Evolutionary conservation across 805 yeast species (phyloP).

Genomic region (Ogataea nitratoaversa): DNA sequence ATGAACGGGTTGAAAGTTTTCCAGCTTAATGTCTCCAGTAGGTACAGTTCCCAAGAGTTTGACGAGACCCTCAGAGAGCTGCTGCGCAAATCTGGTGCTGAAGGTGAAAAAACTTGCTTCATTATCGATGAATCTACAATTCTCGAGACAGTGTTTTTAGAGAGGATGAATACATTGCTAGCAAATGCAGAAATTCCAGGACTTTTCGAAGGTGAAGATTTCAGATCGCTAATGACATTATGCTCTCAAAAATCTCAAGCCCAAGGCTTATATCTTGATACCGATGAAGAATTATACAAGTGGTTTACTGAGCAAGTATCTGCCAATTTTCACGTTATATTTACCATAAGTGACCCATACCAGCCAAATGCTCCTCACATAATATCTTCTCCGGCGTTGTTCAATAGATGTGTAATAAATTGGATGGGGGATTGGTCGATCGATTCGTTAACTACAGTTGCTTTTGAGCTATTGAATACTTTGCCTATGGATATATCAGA

Average conservation of each 20-base stretch:
- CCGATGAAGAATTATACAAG: slow-evolving; percentile 61
- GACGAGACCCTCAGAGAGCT: slow-evolving; percentile 57
- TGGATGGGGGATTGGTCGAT: slow-evolving; percentile 87
- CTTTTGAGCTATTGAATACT: slow-evolving; percentile 22
- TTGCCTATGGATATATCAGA: slow-evolving; percentile 52
- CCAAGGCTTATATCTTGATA: slow-evolving; percentile 60
- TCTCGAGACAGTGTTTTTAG: slow-evolving; percentile 73
- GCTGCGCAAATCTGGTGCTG: slow-evolving; percentile 44
- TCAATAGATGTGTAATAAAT: slow-evolving; percentile 82
- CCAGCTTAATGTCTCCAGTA: slow-evolving; percentile 53
- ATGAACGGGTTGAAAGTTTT: slow-evolving; percentile 67
- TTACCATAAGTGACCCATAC: slow-evolving; percentile 61
- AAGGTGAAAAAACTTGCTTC: slow-evolving; percentile 63
- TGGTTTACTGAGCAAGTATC: slow-evolving; percentile 76
- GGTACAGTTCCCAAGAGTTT: slow-evolving; percentile 58
- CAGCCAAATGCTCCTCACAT: slow-evolving; percentile 36
- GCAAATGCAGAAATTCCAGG: slow-evolving; percentile 95
- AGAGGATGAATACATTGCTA: slow-evolving; percentile 86
- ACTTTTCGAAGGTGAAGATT: slow-evolving; percentile 73
- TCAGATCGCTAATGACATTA: slow-evolving; percentile 42
- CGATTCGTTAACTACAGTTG: slow-evolving; percentile 46
- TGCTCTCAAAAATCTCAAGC: slow-evolving; percentile 55
- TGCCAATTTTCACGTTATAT: slow-evolving; percentile 73
- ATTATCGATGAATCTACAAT: slow-evolving; percentile 79
- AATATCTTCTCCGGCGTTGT: slow-evolving; percentile 79